phyloP scores from a whole-genome alignment of 1,284 basidiomycete species.

The Marasmius fiardii region DNA sequence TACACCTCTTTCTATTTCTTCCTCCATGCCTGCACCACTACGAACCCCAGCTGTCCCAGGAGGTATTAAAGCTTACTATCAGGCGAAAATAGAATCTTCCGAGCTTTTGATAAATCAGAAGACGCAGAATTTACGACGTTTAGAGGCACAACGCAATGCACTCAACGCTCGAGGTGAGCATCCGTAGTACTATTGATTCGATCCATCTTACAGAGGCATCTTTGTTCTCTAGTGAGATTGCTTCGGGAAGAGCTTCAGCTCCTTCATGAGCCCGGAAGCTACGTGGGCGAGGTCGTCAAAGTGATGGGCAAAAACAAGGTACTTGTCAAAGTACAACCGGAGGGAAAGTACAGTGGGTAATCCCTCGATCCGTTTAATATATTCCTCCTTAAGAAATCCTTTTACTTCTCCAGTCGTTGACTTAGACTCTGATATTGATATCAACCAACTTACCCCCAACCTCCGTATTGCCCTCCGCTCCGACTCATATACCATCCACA shows the following conservation, averaged over 20 bases:
- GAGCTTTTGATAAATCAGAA: constrained; percentile 94
- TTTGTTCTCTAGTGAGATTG: constrained; percentile 61
- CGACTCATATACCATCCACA: constrained; percentile 94
- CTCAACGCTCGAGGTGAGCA: constrained; percentile 85
- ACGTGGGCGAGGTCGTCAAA: constrained; percentile 97
- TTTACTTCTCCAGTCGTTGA: constrained; percentile 73
- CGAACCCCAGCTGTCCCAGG: constrained; percentile 48
- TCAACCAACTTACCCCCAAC: constrained; percentile 79
- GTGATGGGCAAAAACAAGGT: constrained; percentile 99
- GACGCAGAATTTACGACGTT: constrained; percentile 92
- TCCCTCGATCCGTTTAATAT: not conserved
- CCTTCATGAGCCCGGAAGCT: constrained; percentile 94
- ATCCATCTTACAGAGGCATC: not conserved
- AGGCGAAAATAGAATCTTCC: constrained; percentile 92
- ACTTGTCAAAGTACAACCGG: constrained; percentile 96
- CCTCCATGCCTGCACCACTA: constrained; percentile 48
- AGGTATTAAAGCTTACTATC: constrained; percentile 87
- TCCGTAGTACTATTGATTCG: not conserved
- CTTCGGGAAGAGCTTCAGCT: constrained; percentile 94
- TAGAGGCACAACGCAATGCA: constrained; percentile 97
- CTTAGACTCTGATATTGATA: constrained; percentile 86
- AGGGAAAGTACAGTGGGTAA: constrained; percentile 92
- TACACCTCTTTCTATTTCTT: not conserved
- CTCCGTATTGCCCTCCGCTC: constrained; percentile 94
- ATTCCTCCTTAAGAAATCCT: not conserved